phyloP scores from a whole-genome alignment of 1,284 basidiomycete genomes.

The Apiotrichum mycotoxinovorans region DNA sequence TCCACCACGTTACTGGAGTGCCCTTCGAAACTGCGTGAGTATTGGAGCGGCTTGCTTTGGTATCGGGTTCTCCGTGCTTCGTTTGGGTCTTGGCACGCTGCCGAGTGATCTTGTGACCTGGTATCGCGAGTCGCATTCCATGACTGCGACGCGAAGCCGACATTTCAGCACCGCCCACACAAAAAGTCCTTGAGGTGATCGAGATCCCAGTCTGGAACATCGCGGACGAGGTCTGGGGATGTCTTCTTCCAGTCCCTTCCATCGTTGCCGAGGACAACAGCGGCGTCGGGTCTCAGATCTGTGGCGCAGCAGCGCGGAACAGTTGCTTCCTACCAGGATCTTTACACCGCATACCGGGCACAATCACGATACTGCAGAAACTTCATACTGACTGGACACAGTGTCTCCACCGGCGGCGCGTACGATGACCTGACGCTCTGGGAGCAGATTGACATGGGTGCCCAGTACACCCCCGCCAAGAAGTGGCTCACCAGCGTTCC shows the following conservation, averaged over 20 bases:
- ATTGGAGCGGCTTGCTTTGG: not conserved
- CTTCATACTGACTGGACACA: slow-evolving; percentile 14
- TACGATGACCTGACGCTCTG: slow-evolving; percentile 97
- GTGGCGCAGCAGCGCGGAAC: too few species aligned
- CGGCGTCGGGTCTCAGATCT: too few species aligned
- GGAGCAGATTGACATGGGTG: slow-evolving; percentile 99
- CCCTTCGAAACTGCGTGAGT: slow-evolving; percentile 73
- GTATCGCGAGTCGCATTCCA: too few species aligned
- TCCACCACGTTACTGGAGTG: slow-evolving; percentile 96
- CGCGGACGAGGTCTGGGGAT: not conserved
- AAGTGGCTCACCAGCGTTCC: slow-evolving; percentile 95
- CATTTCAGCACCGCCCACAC: not conserved
- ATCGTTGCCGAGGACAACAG: too few species aligned
- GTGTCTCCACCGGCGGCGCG: slow-evolving; percentile 68
- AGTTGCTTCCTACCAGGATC: too few species aligned
- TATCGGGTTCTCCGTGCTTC: not conserved
- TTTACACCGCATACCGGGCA: not conserved
- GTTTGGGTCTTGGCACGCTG: not conserved
- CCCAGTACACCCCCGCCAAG: slow-evolving; percentile 96
- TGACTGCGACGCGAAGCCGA: not conserved
- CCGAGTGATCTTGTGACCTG: too few species aligned
- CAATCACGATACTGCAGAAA: not conserved
- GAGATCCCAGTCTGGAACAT: not conserved
- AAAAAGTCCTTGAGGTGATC: not conserved
- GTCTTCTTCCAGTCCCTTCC: too few species aligned